Conservation (phyloP, 345 rosid genomes). For the Syzygium aromaticum region DNA sequence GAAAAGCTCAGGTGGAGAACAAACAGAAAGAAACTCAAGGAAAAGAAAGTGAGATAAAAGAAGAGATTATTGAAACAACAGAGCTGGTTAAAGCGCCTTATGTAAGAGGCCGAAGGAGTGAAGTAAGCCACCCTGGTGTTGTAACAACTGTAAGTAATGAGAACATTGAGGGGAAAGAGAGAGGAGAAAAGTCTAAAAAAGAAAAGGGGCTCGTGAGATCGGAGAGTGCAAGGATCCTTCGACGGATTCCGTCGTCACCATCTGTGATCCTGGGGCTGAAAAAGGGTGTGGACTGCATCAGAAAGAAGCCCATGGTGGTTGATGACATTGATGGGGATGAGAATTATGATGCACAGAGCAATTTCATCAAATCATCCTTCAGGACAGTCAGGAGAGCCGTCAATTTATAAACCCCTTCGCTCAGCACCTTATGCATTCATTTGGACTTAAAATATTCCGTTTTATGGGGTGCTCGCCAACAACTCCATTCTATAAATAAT, state of each 20-base stretch:
- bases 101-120: not conserved
- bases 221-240: slow-evolving; percentile 72
- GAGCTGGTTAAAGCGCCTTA: not conserved
- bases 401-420: slow-evolving; percentile 19
- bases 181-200: slow-evolving; percentile 27
- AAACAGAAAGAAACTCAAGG: not conserved
- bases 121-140: not conserved
- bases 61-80: slow-evolving; percentile 2
- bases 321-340: slow-evolving; percentile 41
- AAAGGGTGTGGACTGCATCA: slow-evolving; percentile 81
- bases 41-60: slow-evolving; percentile 4
- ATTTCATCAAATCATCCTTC: slow-evolving; percentile 67
- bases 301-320: slow-evolving; percentile 59
- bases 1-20: slow-evolving; percentile 2
- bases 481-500: slow-evolving; percentile 10
- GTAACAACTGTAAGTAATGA: slow-evolving; percentile 13
- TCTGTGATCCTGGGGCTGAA: slow-evolving; percentile 65
- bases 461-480: slow-evolving; percentile 1
- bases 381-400: slow-evolving; percentile 64
- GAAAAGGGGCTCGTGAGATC: slow-evolving; percentile 52
- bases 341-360: slow-evolving; percentile 38
- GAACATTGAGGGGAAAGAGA: slow-evolving; percentile 29
- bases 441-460: not conserved
- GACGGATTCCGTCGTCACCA: slow-evolving; percentile 88
- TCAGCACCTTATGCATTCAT: not conserved